phyloP scores from a whole-genome alignment of 1,284 basidiomycete species.

The Earliella scabrosa region DNA sequence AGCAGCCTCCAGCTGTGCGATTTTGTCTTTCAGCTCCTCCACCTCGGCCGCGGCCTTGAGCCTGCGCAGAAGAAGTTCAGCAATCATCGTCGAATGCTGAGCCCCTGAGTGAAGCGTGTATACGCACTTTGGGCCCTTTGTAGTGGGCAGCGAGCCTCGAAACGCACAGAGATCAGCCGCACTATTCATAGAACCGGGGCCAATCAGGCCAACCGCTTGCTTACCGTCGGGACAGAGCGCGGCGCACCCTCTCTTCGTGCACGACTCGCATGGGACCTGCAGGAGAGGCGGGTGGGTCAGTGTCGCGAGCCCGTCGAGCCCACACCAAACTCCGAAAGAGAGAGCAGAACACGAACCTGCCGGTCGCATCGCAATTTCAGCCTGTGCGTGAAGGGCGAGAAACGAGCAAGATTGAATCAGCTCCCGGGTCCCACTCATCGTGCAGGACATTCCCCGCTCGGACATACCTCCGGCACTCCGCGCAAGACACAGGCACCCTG shows the following conservation, averaged over 20 bases:
- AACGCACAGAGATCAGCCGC: background rate
- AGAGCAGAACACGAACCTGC: no score
- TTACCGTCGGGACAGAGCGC: constrained; percentile 72
- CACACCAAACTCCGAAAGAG: background rate
- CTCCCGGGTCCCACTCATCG: no score
- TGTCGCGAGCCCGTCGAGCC: background rate
- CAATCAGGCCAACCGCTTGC: background rate
- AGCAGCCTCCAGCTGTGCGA: constrained; percentile 61
- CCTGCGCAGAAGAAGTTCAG: constrained; percentile 35
- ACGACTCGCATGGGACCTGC: constrained; percentile 54
- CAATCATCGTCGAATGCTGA: no score
- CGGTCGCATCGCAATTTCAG: constrained; percentile 76
- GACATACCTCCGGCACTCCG: constrained; percentile 64
- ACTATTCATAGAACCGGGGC: background rate
- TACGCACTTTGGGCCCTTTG: constrained; percentile 49
- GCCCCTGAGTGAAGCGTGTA: background rate
- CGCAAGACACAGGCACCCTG: constrained; percentile 66
- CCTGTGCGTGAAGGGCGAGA: constrained; percentile 41
- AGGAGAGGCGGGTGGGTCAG: background rate
- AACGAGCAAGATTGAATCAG: no score
- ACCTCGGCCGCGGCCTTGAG: constrained; percentile 62
- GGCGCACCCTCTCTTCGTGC: constrained; percentile 69
- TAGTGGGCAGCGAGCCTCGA: constrained; percentile 59
- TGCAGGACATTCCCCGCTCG: constrained; percentile 5
- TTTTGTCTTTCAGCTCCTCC: constrained; percentile 65